A percentile compares a stretch with the other conserved stretches of the same genome.
Evolutionary conservation across 768 basidiomycete species (phyloP).

Genomic region (Kwoniella dejecticola): DNA sequence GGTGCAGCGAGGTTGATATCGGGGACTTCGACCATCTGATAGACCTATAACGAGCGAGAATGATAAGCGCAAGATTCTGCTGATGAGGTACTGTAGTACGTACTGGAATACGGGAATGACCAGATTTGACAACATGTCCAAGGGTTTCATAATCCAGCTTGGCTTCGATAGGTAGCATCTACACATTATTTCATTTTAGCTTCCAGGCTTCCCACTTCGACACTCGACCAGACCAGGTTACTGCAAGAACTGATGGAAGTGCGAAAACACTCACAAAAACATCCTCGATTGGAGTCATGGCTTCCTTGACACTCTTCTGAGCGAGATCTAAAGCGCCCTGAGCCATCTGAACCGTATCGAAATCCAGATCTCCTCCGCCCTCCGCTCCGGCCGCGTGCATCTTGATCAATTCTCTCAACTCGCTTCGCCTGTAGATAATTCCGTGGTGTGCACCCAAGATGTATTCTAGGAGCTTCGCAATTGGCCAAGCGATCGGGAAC

Average conservation of each 20-base stretch:
- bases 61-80: background rate
- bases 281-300: slow-evolving; percentile 53
- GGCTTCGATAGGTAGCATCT: slow-evolving; percentile 80
- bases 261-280: slow-evolving; percentile 34
- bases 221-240: no score
- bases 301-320: slow-evolving; percentile 61
- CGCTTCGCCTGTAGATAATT: slow-evolving; percentile 80
- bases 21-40: slow-evolving; percentile 66
- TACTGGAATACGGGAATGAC: slow-evolving; percentile 83
- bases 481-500: slow-evolving; percentile 76
- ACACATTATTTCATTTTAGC: slow-evolving; percentile 62
- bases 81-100: slow-evolving; percentile 52
- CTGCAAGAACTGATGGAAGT: no score
- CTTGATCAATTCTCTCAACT: slow-evolving; percentile 86
- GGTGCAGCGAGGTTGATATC: slow-evolving; percentile 50
- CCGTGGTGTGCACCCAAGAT: slow-evolving; percentile 82
- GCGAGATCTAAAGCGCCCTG: slow-evolving; percentile 86
- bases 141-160: slow-evolving; percentile 78
- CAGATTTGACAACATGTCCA: slow-evolving; percentile 72
- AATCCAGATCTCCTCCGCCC: slow-evolving; percentile 81
- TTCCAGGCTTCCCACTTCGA: no score
- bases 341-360: slow-evolving; percentile 84
- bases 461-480: slow-evolving; percentile 77
- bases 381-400: slow-evolving; percentile 71
- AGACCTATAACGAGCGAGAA: slow-evolving; percentile 13